Evolutionary conservation across 116 monocot genomes (phyloP).

Genomic region (Posidonia oceanica): DNA sequence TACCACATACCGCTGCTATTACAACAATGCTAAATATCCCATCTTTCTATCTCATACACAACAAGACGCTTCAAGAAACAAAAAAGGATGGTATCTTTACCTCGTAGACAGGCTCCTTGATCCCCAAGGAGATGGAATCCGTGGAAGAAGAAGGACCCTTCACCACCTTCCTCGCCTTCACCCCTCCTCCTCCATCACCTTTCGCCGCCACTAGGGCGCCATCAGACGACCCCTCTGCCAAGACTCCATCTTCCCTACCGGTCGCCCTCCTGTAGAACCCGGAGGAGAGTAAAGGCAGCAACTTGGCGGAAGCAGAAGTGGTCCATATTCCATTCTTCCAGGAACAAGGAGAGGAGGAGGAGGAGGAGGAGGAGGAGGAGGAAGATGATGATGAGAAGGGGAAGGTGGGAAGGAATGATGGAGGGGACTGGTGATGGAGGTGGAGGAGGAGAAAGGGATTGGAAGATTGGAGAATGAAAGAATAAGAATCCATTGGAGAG

Average conservation of each 20-base stretch:
- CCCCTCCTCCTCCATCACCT: not conserved
- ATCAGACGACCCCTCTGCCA: not conserved
- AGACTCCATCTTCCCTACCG: not conserved
- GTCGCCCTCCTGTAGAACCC: not conserved
- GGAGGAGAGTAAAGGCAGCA: not conserved
- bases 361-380: no score
- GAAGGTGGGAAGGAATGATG: no score
- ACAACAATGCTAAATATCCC: not conserved
- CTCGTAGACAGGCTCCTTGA: slow-evolving; percentile 48
- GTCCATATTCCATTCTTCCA: no score
- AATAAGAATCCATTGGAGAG: no score
- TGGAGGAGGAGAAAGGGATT: no score
- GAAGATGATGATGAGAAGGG: no score
- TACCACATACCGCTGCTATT: not conserved
- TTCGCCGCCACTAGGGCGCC: not conserved
- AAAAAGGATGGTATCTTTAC: slow-evolving; percentile 5
- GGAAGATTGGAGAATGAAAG: no score
- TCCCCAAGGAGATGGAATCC: slow-evolving; percentile 29
- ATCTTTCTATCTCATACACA: not conserved
- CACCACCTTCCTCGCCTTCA: not conserved
- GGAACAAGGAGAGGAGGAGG: no score
- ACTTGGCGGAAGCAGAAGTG: not conserved
- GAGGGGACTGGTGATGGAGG: no score
- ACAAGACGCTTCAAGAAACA: not conserved
- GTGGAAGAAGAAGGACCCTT: not conserved